Percentiles rank a stretch among this genome's conserved stretches.
phyloP scores from a whole-genome alignment of 2,329 filamentous ascomycete genomes.

The Aspergillus sp. region DNA sequence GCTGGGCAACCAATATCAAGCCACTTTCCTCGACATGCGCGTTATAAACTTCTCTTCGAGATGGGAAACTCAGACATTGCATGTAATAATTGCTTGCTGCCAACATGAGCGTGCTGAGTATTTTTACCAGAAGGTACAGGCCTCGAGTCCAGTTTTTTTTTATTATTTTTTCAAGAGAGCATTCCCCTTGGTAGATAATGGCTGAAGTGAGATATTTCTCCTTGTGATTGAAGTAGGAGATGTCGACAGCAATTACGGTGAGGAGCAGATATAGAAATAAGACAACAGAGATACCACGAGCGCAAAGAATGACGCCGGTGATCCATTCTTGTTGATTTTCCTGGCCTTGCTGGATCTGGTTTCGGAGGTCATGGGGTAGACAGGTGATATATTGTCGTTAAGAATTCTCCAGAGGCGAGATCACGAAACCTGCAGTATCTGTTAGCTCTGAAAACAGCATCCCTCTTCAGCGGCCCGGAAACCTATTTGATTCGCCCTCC shows the following conservation, averaged over 20 bases:
- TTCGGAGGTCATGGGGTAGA: neutral
- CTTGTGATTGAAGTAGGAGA: slow-evolving; percentile 2
- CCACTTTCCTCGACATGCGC: slow-evolving; percentile 39
- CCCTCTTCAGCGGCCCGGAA: too few relatives aligned
- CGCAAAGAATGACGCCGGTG: slow-evolving; percentile 6
- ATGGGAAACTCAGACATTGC: slow-evolving; percentile 49
- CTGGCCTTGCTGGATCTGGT: neutral
- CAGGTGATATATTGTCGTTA: too few relatives aligned
- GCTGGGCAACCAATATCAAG: slow-evolving; percentile 40
- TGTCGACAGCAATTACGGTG: slow-evolving; percentile 3
- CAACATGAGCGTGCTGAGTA: slow-evolving; percentile 40
- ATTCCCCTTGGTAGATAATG: neutral
- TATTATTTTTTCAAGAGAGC: slow-evolving; percentile 1
- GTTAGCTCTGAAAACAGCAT: too few relatives aligned
- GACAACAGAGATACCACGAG: slow-evolving; percentile 1
- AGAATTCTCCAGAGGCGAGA: too few relatives aligned
- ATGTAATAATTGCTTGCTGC: slow-evolving; percentile 47
- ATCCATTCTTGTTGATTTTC: slow-evolving; percentile 3
- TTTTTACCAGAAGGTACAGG: slow-evolving; percentile 47
- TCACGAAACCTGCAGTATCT: too few relatives aligned
- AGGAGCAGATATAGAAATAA: slow-evolving; percentile 7
- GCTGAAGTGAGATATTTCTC: neutral
- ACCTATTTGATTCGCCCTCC: too few relatives aligned
- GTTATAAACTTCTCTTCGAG: slow-evolving; percentile 42
- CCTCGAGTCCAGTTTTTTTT: slow-evolving; percentile 8